Conservation (phyloP, 495 filamentous ascomycete species). For the Cercophora sp. region DNA sequence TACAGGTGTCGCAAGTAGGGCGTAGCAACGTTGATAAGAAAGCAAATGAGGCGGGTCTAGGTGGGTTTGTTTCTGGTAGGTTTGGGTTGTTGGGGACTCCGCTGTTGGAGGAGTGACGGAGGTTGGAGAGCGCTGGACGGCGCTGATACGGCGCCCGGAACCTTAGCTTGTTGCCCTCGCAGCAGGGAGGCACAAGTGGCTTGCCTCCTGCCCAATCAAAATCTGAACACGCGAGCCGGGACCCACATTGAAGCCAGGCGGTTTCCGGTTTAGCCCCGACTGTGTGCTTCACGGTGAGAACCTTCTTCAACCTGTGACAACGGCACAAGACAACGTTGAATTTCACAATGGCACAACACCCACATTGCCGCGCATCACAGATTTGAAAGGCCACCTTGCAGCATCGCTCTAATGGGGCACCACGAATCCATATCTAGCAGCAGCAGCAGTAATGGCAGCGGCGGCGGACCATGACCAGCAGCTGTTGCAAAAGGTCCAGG, state of each 20-base stretch:
- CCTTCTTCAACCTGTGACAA: conserved; percentile 7
- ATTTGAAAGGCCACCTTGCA: neutral
- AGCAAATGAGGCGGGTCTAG: conserved; percentile 13
- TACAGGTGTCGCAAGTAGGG: neutral
- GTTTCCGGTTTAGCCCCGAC: conserved; percentile 8
- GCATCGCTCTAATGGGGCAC: conserved; percentile 9
- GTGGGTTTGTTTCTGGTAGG: conserved; percentile 6
- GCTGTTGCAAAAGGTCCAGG: conserved; percentile 62
- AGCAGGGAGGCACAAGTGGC: conserved; percentile 20
- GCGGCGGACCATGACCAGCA: conserved; percentile 47
- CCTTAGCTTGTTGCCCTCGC: neutral
- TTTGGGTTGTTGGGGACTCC: conserved; percentile 12
- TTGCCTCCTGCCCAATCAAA: conserved; percentile 17
- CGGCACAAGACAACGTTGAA: neutral
- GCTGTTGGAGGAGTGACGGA: conserved; percentile 26
- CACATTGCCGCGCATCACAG: neutral
- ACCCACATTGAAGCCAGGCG: conserved; percentile 12
- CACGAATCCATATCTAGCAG: neutral
- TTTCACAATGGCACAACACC: neutral
- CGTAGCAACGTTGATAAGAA: conserved; percentile 15
- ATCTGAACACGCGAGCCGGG: neutral
- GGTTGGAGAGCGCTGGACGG: conserved; percentile 7
- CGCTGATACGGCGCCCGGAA: conserved; percentile 4
- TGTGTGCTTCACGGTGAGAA: neutral
- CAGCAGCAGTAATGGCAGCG: conserved; percentile 42